A percentile compares a stretch with the other conserved stretches of the same genome.
Evolutionary conservation across 192 early-diverging fungal species (phyloP).

Genomic region (Spizellomyces sp.): DNA sequence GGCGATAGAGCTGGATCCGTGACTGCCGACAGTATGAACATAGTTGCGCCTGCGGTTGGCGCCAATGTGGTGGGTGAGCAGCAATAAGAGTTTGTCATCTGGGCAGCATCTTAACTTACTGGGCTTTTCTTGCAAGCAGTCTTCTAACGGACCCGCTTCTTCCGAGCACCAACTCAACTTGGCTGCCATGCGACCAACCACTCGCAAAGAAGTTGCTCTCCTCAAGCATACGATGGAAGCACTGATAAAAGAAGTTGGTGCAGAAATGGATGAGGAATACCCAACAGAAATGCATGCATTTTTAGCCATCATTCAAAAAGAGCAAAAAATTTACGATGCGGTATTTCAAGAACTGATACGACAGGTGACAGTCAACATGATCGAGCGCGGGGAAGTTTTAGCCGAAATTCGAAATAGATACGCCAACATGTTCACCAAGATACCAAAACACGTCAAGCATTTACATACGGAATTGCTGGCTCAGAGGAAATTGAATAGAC

Average conservation of each 20-base stretch:
- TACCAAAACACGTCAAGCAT: conserved; percentile 55
- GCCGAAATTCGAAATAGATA: conserved; percentile 58
- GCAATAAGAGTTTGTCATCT: conserved; percentile 19
- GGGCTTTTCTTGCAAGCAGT: background rate
- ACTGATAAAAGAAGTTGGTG: conserved; percentile 51
- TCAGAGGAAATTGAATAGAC: conserved; percentile 53
- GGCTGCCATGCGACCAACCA: conserved; percentile 36
- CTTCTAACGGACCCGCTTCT: conserved; percentile 5
- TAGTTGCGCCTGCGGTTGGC: background rate
- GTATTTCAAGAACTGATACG: conserved; percentile 60
- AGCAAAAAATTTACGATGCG: conserved; percentile 64
- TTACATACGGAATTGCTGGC: conserved; percentile 62
- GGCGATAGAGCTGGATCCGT: background rate
- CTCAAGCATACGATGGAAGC: conserved; percentile 57
- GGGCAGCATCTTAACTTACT: background rate
- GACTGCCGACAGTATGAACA: conserved; percentile 13
- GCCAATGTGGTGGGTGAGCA: conserved; percentile 1
- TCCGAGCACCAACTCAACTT: background rate
- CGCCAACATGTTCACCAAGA: conserved; percentile 61
- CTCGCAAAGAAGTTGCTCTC: conserved; percentile 58
- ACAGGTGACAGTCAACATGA: conserved; percentile 64
- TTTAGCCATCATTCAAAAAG: conserved; percentile 55
- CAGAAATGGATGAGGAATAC: conserved; percentile 46
- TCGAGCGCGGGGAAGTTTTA: conserved; percentile 61
- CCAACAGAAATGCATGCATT: conserved; percentile 66